A percentile compares a stretch with the other conserved stretches of the same genome.
Conservation (phyloP, 169 alveolate genomes). For the Plasmodium gallinaceum region DNA sequence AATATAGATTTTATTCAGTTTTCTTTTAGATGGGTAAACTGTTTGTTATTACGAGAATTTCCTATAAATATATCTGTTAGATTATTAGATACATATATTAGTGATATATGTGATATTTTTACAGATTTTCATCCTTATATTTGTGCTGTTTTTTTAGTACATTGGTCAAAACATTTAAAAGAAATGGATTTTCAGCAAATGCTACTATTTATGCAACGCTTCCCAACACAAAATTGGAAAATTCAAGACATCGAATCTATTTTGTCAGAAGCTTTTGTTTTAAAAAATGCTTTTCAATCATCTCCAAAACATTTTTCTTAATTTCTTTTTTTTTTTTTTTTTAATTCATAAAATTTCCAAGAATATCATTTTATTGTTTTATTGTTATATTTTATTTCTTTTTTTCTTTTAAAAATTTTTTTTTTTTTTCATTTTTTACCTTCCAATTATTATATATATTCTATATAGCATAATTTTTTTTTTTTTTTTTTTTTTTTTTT, state of each 20-base stretch:
- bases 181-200: constrained; percentile 92
- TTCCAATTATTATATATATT: too few species aligned
- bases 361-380: too few species aligned
- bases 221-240: constrained; percentile 92
- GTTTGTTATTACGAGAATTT: constrained; percentile 87
- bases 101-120: constrained; percentile 90
- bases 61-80: constrained; percentile 87
- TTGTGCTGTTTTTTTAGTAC: constrained; percentile 89
- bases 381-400: too few species aligned
- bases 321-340: background rate
- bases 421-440: too few species aligned
- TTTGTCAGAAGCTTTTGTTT: constrained; percentile 90
- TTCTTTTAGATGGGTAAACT: constrained; percentile 94
- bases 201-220: constrained; percentile 91
- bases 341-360: too few species aligned
- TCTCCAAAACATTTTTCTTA: constrained; percentile 75
- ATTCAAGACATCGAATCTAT: constrained; percentile 91
- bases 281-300: constrained; percentile 70
- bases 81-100: constrained; percentile 93
- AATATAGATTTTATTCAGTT: constrained; percentile 92
- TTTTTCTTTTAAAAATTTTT: too few species aligned
- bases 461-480: too few species aligned
- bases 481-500: too few species aligned
- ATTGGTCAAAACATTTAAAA: constrained; percentile 90
- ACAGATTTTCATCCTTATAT: constrained; percentile 92